phyloP scores from a whole-genome alignment of 2,329 filamentous ascomycete genomes.

The Penicillium palitans region DNA sequence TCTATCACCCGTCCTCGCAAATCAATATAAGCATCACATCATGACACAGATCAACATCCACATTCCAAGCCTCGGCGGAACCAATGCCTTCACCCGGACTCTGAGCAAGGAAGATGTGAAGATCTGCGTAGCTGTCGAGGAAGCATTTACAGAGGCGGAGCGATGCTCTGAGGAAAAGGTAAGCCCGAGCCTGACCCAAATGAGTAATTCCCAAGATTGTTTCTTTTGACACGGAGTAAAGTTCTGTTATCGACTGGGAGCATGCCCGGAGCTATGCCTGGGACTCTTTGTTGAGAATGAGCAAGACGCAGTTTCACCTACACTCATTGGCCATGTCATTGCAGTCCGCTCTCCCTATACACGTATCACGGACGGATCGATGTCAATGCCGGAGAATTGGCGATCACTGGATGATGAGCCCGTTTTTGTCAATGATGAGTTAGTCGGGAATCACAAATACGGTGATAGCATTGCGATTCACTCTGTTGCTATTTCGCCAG shows the following conservation, averaged over 20 bases:
- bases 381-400: slow-evolving; percentile 22
- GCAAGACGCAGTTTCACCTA: background rate
- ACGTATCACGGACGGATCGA: slow-evolving; percentile 17
- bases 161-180: slow-evolving; percentile 23
- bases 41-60: slow-evolving; percentile 7
- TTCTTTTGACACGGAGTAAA: slow-evolving; percentile 4
- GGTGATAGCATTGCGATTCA: slow-evolving; percentile 18
- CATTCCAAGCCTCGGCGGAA: slow-evolving; percentile 4
- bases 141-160: slow-evolving; percentile 17
- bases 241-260: slow-evolving; percentile 19
- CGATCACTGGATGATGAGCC: slow-evolving; percentile 5
- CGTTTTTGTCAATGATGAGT: slow-evolving; percentile 1
- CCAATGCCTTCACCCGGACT: slow-evolving; percentile 13
- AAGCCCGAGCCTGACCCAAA: background rate
- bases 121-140: slow-evolving; percentile 15
- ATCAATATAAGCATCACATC: background rate
- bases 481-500: slow-evolving; percentile 17
- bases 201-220: background rate
- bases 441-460: slow-evolving; percentile 18
- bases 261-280: slow-evolving; percentile 12
- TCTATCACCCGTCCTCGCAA: no score
- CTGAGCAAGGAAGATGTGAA: slow-evolving; percentile 15
- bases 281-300: slow-evolving; percentile 17
- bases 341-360: slow-evolving; percentile 6
- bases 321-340: slow-evolving; percentile 20